Conservation (phyloP, 2,329 filamentous ascomycete species). For the Penicillium sumatraense region DNA sequence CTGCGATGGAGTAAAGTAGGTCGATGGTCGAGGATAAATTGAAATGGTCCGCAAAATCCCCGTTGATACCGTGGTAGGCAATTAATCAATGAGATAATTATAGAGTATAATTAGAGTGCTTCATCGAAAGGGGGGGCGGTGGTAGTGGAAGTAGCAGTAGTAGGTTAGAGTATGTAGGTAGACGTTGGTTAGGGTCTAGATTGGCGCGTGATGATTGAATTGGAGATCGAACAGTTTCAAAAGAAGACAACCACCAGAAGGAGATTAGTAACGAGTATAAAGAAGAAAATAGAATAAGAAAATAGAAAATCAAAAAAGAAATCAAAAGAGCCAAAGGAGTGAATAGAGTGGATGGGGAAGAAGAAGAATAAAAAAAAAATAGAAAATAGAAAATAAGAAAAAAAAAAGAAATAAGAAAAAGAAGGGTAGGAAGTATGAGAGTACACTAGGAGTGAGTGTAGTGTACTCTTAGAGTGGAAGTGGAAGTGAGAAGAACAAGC, state of each 20-base stretch:
- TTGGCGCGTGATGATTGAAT: constrained; percentile 15
- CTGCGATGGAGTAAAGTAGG: constrained; percentile 7
- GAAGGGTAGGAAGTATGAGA: too few species aligned
- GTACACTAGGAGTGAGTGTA: too few species aligned
- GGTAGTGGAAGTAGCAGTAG: background rate
- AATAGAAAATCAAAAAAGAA: constrained; percentile 14
- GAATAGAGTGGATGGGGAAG: constrained; percentile 26
- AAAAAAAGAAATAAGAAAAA: constrained; percentile 3
- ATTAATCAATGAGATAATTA: constrained; percentile 31
- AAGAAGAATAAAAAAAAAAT: constrained; percentile 3
- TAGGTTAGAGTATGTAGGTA: too few species aligned
- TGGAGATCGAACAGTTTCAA: constrained; percentile 11
- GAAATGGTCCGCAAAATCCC: constrained; percentile 1
- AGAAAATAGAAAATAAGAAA: constrained; percentile 5
- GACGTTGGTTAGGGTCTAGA: constrained; percentile 18
- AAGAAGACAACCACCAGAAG: constrained; percentile 11
- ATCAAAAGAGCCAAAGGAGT: constrained; percentile 28
- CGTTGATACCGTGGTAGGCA: constrained; percentile 11
- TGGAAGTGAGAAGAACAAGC: constrained; percentile 33
- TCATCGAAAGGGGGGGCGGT: constrained; percentile 16
- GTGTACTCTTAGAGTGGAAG: constrained; percentile 29
- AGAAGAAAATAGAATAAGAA: constrained; percentile 1
- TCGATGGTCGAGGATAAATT: constrained; percentile 26
- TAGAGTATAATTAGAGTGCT: constrained; percentile 22
- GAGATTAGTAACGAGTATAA: constrained; percentile 18